Evolutionary conservation across 176 grass and related monocot species (phyloP).

Genomic region (Bothriochloa decipiens): DNA sequence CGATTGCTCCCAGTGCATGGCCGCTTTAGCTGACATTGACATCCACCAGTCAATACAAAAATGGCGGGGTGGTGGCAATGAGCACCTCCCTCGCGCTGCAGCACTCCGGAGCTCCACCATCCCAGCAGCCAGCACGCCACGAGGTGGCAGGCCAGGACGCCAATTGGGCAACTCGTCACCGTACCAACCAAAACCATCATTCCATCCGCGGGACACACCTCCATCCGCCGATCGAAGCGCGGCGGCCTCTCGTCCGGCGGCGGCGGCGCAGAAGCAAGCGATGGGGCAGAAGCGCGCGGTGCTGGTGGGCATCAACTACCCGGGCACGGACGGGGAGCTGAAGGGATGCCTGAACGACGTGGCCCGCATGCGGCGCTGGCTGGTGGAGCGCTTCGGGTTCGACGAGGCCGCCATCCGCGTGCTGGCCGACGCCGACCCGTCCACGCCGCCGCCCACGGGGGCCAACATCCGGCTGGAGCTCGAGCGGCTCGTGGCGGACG

Average conservation of each 20-base stretch:
- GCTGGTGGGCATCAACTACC: slow-evolving; percentile 87
- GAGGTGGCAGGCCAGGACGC: slow-evolving; percentile 35
- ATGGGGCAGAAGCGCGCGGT: slow-evolving; percentile 66
- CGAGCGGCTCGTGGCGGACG: slow-evolving; percentile 54
- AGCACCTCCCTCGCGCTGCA: not conserved
- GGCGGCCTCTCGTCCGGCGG: not conserved
- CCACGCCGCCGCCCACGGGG: slow-evolving; percentile 51
- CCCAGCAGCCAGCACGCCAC: not conserved
- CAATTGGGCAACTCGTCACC: slow-evolving; percentile 25
- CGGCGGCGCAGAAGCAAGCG: not conserved
- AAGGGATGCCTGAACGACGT: slow-evolving; percentile 88
- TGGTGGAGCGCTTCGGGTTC: slow-evolving; percentile 70
- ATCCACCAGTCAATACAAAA: slow-evolving; percentile 8
- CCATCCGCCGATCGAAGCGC: not conserved
- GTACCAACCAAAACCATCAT: slow-evolving; percentile 1
- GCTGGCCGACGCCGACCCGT: slow-evolving; percentile 62
- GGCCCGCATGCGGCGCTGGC: slow-evolving; percentile 62
- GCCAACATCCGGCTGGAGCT: slow-evolving; percentile 61
- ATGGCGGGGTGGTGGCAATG: not conserved
- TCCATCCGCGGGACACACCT: not conserved
- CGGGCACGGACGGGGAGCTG: slow-evolving; percentile 75
- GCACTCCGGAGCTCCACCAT: slow-evolving; percentile 24
- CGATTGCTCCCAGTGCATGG: not conserved
- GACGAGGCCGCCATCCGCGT: slow-evolving; percentile 50
- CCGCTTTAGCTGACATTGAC: not conserved